Conservation (phyloP, 371 early-diverging fungal species). For the Rhizopus stolonifer region DNA sequence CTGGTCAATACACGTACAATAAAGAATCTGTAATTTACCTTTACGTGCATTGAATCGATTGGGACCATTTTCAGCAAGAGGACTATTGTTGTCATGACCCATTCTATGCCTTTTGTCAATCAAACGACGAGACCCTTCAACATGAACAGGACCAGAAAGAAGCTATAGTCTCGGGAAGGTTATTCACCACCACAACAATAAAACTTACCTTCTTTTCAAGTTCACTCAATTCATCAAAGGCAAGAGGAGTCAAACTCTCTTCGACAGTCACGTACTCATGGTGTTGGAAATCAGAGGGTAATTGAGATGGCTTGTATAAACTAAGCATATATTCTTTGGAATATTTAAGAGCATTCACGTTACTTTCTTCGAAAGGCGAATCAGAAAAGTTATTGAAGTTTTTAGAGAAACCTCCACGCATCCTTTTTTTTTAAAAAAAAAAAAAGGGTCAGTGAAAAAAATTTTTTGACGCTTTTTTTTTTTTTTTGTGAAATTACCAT, state of each 20-base stretch:
- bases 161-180: conserved; percentile 26
- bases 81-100: conserved; percentile 25
- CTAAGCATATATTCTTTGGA: conserved; percentile 81
- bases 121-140: conserved; percentile 44
- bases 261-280: conserved; percentile 73
- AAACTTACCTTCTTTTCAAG: conserved; percentile 66
- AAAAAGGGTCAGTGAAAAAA: neutral
- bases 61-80: conserved; percentile 39
- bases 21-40: conserved; percentile 10
- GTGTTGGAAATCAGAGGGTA: conserved; percentile 69
- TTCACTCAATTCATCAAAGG: conserved; percentile 61
- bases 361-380: conserved; percentile 21
- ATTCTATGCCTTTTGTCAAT: conserved; percentile 30
- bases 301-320: conserved; percentile 61
- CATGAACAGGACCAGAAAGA: conserved; percentile 56
- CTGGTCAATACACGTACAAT: too few relatives aligned
- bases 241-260: conserved; percentile 62
- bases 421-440: conserved; percentile 27
- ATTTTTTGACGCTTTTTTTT: neutral
- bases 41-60: conserved; percentile 17
- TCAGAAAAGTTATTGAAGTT: conserved; percentile 23
- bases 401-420: conserved; percentile 46
- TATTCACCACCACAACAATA: neutral
- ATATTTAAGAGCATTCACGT: conserved; percentile 65
- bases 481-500: conserved; percentile 68